A percentile compares a stretch with the other conserved stretches of the same genome.
Evolutionary conservation across 371 early-diverging fungal genomes (phyloP).

Genomic region (Ordospora pajunii): DNA sequence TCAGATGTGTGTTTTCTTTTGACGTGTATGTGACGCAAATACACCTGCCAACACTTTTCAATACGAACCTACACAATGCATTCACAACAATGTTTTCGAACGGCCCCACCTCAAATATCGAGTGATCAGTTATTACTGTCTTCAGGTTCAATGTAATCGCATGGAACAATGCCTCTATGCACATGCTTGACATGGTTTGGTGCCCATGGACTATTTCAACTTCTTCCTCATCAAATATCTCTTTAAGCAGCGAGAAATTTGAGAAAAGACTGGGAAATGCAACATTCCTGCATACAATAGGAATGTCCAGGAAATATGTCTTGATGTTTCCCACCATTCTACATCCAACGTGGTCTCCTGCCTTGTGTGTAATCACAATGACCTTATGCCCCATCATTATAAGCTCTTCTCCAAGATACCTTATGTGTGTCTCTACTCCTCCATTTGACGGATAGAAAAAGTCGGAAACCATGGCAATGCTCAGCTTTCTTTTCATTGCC

Average conservation of each 20-base stretch:
- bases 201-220: constrained; percentile 94
- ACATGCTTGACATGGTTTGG: constrained; percentile 80
- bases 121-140: constrained; percentile 93
- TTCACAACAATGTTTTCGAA: constrained; percentile 80
- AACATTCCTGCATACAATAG: constrained; percentile 73
- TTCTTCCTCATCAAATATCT: constrained; percentile 76
- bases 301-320: constrained; percentile 82
- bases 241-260: constrained; percentile 75
- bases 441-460: constrained; percentile 94
- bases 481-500: background rate
- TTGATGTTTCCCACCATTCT: constrained; percentile 64
- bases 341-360: constrained; percentile 52
- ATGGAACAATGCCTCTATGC: constrained; percentile 86
- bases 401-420: constrained; percentile 75
- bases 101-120: constrained; percentile 87
- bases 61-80: constrained; percentile 79
- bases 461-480: constrained; percentile 65
- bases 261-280: constrained; percentile 82
- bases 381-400: constrained; percentile 82
- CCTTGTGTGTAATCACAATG: constrained; percentile 54
- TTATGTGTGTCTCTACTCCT: constrained; percentile 92
- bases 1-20: constrained; percentile 86
- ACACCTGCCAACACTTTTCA: constrained; percentile 82
- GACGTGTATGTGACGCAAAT: constrained; percentile 95
- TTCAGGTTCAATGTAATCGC: constrained; percentile 84